Conservation (phyloP, 805 yeast species). For the Pichia sporocuriosa region DNA sequence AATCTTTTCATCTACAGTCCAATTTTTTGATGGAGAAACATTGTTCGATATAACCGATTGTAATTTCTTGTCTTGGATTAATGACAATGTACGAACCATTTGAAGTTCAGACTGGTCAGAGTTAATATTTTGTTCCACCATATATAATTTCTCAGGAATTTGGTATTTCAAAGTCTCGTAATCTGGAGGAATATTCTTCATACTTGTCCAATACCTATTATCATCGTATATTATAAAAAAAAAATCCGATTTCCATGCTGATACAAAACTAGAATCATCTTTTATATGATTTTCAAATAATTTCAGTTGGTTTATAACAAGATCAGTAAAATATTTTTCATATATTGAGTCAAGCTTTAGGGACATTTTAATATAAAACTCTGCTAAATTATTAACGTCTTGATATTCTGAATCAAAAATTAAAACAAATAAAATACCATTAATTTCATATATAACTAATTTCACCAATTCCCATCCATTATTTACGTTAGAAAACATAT, state of each 20-base stretch:
- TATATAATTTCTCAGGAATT: conserved; percentile 5
- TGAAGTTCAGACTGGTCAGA: not conserved
- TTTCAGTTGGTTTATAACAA: conserved; percentile 22
- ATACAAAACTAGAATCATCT: too few species aligned
- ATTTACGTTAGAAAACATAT: conserved; percentile 5
- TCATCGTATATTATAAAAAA: conserved; percentile 21
- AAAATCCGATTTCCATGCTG: conserved; percentile 13
- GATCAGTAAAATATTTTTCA: conserved; percentile 21
- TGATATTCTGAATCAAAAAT: conserved; percentile 13
- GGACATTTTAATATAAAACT: conserved; percentile 14
- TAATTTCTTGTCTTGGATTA: conserved; percentile 9
- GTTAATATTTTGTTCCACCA: conserved; percentile 3
- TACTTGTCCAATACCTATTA: conserved; percentile 20
- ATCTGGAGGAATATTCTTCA: conserved; percentile 24
- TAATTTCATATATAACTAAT: conserved; percentile 25
- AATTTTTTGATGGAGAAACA: not conserved
- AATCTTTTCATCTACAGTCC: conserved; percentile 16
- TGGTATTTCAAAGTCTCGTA: conserved; percentile 5
- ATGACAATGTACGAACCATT: not conserved
- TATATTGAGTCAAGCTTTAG: conserved; percentile 19
- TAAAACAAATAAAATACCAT: conserved; percentile 25
- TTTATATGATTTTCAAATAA: conserved; percentile 17
- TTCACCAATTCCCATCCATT: conserved; percentile 10
- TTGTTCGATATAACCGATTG: conserved; percentile 1
- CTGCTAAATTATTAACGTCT: not conserved